Evolutionary conservation across 768 basidiomycete species (phyloP).

Genomic region (Ramaria rubella): DNA sequence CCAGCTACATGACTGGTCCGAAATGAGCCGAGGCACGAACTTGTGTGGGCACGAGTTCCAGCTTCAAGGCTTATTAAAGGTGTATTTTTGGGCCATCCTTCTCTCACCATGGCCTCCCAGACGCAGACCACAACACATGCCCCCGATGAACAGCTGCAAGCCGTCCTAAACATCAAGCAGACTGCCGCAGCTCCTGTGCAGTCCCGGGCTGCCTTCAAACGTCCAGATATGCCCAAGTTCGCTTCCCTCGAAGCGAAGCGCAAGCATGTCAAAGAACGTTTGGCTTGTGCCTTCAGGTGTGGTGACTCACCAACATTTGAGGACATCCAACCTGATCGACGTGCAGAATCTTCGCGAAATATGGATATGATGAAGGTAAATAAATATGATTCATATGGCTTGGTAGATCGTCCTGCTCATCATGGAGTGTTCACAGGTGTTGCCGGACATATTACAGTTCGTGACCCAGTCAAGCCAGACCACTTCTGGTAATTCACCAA

Average conservation of each 20-base stretch:
- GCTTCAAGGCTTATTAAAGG: neutral
- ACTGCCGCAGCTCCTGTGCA: neutral
- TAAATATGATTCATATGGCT: neutral
- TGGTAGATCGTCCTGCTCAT: neutral
- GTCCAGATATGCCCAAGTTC: neutral
- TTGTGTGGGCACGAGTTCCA: neutral
- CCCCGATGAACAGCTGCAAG: neutral
- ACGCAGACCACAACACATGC: constrained; percentile 1
- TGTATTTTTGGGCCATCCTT: neutral
- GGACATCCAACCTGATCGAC: constrained; percentile 45
- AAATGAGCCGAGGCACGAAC: neutral
- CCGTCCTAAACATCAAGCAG: neutral
- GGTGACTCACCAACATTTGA: neutral
- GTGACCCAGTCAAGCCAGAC: constrained; percentile 2
- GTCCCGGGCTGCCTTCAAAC: neutral
- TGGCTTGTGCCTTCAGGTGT: constrained; percentile 9
- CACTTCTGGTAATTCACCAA: constrained; percentile 5
- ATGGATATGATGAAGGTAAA: constrained; percentile 9
- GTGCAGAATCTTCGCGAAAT: constrained; percentile 20
- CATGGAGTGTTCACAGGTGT: neutral
- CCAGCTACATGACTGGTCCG: no score
- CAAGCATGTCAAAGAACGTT: constrained; percentile 8
- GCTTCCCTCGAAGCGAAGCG: constrained; percentile 3
- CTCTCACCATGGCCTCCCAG: neutral
- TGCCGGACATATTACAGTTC: constrained; percentile 11